Evolutionary conservation across 2,329 filamentous ascomycete species (phyloP).

Genomic region (Colletotrichum higginsianum): DNA sequence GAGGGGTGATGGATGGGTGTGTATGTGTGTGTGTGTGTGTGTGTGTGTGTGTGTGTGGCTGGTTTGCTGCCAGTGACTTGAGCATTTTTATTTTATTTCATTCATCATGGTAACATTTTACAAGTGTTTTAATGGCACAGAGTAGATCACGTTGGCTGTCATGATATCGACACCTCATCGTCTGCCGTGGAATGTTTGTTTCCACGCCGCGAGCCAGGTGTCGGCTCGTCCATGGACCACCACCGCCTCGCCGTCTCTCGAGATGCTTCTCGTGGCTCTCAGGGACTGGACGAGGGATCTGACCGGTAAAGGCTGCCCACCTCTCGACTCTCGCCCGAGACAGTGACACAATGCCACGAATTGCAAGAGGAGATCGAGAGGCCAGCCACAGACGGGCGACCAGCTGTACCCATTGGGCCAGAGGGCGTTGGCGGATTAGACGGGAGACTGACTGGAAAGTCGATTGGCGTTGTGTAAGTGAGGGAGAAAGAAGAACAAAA

Average conservation of each 20-base stretch:
- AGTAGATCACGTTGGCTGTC: background rate
- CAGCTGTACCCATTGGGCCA: conserved; percentile 22
- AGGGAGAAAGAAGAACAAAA: conserved; percentile 2
- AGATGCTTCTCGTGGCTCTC: conserved; percentile 5
- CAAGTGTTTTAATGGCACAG: too few species aligned
- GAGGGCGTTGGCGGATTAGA: conserved; percentile 16
- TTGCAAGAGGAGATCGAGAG: background rate
- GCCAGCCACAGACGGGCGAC: background rate
- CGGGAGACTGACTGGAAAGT: background rate
- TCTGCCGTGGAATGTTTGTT: background rate
- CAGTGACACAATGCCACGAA: background rate
- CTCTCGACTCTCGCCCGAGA: conserved; percentile 7
- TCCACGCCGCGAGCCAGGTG: background rate
- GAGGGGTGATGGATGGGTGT: background rate
- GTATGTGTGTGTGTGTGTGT: background rate
- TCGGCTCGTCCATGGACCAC: too few species aligned
- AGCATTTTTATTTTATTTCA: too few species aligned
- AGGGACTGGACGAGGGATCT: conserved; percentile 14
- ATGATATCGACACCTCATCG: background rate
- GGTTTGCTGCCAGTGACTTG: too few species aligned
- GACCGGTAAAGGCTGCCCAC: conserved; percentile 6
- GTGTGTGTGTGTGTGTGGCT: too few species aligned
- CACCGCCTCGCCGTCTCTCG: conserved; percentile 9
- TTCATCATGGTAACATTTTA: too few species aligned
- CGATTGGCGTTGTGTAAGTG: background rate